Evolutionary conservation across 1,139 yeast genomes (phyloP), one percentile per base, ranked within the genome.

Genomic region (Blastobotrys aristatus): DNA sequence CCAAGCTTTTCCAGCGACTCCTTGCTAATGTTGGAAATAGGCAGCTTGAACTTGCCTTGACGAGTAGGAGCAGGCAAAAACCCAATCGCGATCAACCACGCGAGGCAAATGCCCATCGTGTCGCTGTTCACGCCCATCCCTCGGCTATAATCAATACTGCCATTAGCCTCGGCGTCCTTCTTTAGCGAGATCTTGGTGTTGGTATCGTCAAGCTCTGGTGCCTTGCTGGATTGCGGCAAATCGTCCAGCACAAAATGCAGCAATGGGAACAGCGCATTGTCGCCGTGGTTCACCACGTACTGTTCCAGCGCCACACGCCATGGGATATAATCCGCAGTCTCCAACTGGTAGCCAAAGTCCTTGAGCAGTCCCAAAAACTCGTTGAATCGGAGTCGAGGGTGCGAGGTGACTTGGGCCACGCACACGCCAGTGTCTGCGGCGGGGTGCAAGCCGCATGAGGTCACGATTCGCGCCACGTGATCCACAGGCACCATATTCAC

Each of bases 401-500:
- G 97, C 13, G 94, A 95, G 2, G 97, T 92, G n/a, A 92, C 97
- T 46, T 92, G 98, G 1, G 90, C 92, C 44, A 92, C 98, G 1
- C 80, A 70, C 40, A 87, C 68, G 7, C 62, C 53, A 16, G 64
- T 63, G 4, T 59, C 50, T 29, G 62, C 64, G 32, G 94, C 88
- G 30, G 96, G 95, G 57, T 80, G 79, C 56, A 92, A 74, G 0
- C 96, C 84, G 29, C 94, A 72, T 1, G 97, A 89, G 45, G 83
- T 86, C 30, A 84, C 88, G 21, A 89, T 87, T 48, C 95, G 78
- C 1, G 98, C 97, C 56, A 92, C 98, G 60, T 92, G 98, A 59
- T 92, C 97, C 32, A 92, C 98, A 2, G 98, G 98, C 20, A 89
- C 97, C 88, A 90, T 89, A 66, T 94, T 94, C 41, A 90, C 96